Conservation (phyloP, 768 basidiomycete genomes). For the Boletus subcaerulescens region DNA sequence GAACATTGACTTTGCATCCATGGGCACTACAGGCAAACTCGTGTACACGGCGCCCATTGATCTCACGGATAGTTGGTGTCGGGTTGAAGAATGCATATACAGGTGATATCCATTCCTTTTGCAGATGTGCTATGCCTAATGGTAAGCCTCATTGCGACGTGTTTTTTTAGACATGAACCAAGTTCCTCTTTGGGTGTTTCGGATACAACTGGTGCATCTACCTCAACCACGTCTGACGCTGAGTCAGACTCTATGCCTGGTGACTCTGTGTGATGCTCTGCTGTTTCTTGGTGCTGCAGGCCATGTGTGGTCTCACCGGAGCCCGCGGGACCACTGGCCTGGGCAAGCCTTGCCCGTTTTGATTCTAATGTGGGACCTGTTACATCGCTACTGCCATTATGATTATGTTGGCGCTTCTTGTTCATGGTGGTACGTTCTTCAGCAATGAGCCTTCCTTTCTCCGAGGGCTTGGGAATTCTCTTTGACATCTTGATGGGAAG, state of each 20-base stretch:
- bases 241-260: not conserved
- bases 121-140: not conserved
- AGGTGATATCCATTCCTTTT: constrained; percentile 31
- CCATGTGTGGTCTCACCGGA: not conserved
- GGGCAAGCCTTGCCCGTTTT: not conserved
- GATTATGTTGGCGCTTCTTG: not conserved
- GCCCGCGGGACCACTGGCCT: not conserved
- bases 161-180: too few species aligned
- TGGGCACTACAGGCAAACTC: too few species aligned
- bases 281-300: not conserved
- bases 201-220: not conserved
- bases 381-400: not conserved
- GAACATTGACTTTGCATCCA: too few species aligned
- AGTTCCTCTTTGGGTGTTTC: too few species aligned
- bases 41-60: constrained; percentile 10
- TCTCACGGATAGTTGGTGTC: constrained; percentile 14
- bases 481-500: not conserved
- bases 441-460: not conserved
- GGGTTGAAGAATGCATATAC: constrained; percentile 37
- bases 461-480: not conserved
- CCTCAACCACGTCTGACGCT: not conserved
- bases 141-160: not conserved
- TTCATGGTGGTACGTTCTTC: not conserved
- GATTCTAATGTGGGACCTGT: not conserved
- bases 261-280: not conserved